Evolutionary conservation across 352 stramenopile genomes (phyloP).

Genomic region (Globisporangium spinosum): DNA sequence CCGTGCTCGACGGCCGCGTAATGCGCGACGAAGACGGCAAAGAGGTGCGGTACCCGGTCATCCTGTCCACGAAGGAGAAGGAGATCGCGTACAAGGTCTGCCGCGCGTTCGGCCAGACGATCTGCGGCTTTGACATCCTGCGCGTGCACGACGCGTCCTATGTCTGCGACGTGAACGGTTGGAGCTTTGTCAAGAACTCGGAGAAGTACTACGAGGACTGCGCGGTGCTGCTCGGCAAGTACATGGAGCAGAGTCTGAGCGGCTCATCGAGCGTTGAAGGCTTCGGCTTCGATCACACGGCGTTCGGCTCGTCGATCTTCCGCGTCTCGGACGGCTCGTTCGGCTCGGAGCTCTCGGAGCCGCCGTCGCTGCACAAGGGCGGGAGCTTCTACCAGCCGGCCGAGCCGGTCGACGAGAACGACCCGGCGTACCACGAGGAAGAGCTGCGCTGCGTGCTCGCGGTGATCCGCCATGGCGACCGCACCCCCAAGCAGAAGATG

Average conservation of each 20-base stretch:
- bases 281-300: constrained; percentile 45
- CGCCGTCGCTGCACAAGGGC: constrained; percentile 28
- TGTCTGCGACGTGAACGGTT: constrained; percentile 99
- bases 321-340: constrained; percentile 43
- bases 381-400: constrained; percentile 15
- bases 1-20: constrained; percentile 98
- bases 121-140: constrained; percentile 99
- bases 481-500: constrained; percentile 99
- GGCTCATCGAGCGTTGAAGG: constrained; percentile 25
- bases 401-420: constrained; percentile 22
- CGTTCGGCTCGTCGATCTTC: constrained; percentile 64
- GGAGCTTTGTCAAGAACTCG: constrained; percentile 99
- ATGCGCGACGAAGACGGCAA: constrained; percentile 96
- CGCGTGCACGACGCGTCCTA: constrained; percentile 90
- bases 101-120: constrained; percentile 82
- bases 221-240: constrained; percentile 89
- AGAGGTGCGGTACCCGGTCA: constrained; percentile 98
- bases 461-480: constrained; percentile 98
- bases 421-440: constrained; percentile 76
- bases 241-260: constrained; percentile 60
- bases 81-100: constrained; percentile 94
- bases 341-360: constrained; percentile 59
- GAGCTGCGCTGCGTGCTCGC: constrained; percentile 98
- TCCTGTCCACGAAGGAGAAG: constrained; percentile 98
- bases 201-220: constrained; percentile 99